Percentiles rank a stretch among this genome's conserved stretches.
Conservation (phyloP, 257 asterid genomes). For the Solanum dulcamara region DNA sequence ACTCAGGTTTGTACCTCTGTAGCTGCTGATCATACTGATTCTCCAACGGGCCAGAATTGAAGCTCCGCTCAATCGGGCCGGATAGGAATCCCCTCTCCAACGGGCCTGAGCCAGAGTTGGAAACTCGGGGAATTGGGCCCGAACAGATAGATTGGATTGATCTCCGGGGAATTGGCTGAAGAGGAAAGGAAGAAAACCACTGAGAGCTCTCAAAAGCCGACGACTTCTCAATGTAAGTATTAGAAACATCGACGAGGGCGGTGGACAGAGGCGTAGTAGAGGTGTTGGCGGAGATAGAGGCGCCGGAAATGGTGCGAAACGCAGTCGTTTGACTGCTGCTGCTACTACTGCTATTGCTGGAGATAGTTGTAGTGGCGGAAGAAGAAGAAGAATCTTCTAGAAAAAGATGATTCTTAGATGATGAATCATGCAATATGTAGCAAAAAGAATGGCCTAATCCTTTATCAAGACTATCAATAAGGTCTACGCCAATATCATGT, state of each 20-base stretch:
- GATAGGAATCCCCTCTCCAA: constrained; percentile 76
- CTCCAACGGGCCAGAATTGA: constrained; percentile 81
- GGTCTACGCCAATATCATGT: constrained; percentile 31
- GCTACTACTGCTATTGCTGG: constrained; percentile 4
- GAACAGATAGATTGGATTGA: constrained; percentile 26
- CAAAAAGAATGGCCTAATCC: constrained; percentile 92
- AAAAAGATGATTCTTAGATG: constrained; percentile 23
- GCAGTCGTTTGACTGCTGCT: background rate
- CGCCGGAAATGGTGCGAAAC: constrained; percentile 31
- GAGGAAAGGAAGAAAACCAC: constrained; percentile 76
- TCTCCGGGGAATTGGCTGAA: constrained; percentile 56
- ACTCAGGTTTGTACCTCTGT: constrained; percentile 67
- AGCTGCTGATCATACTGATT: constrained; percentile 50
- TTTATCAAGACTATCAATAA: constrained; percentile 49
- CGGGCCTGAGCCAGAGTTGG: constrained; percentile 52
- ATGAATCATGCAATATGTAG: constrained; percentile 60
- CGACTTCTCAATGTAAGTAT: constrained; percentile 40
- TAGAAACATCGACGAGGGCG: constrained; percentile 20
- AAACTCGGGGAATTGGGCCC: constrained; percentile 48
- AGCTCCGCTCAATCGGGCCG: constrained; percentile 86
- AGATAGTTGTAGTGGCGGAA: constrained; percentile 37
- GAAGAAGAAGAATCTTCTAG: constrained; percentile 20
- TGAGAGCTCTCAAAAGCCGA: constrained; percentile 85
- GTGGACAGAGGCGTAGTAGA: constrained; percentile 71
- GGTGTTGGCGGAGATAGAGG: constrained; percentile 86